phyloP scores from a whole-genome alignment of 169 alveolate species.

The Cryptosporidium ryanae region DNA sequence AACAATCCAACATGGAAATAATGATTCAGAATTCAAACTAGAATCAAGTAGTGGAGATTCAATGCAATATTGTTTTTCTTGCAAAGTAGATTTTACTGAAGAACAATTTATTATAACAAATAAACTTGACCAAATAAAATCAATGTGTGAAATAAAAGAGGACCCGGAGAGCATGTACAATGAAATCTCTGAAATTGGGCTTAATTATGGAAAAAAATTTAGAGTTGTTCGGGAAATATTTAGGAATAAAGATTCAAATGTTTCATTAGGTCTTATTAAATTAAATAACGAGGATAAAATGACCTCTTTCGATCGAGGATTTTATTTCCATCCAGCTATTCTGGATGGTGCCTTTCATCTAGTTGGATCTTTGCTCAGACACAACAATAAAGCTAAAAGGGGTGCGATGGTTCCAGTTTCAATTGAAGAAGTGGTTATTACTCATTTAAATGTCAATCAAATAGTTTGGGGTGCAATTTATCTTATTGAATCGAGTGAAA shows the following conservation, averaged over 20 bases:
- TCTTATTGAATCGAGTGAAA: conserved; percentile 7
- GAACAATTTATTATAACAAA: conserved; percentile 12
- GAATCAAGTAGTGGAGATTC: not conserved
- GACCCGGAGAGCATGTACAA: conserved; percentile 55
- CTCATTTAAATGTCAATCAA: conserved; percentile 28
- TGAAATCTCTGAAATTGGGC: conserved; percentile 73
- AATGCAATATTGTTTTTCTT: conserved; percentile 37
- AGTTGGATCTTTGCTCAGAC: conserved; percentile 65
- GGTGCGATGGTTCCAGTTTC: conserved; percentile 81
- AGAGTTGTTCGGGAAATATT: conserved; percentile 73
- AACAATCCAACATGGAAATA: conserved; percentile 5
- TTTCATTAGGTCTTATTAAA: conserved; percentile 74
- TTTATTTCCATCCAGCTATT: conserved; percentile 80
- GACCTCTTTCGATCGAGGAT: conserved; percentile 77
- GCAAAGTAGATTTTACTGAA: conserved; percentile 33
- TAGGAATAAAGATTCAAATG: conserved; percentile 64
- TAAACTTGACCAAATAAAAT: conserved; percentile 9
- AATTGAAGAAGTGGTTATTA: conserved; percentile 73
- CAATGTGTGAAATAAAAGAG: not conserved
- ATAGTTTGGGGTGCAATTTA: conserved; percentile 75
- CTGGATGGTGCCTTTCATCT: conserved; percentile 82
- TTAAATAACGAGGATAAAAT: conserved; percentile 72
- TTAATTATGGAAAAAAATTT: conserved; percentile 81
- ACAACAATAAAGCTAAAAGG: not conserved
- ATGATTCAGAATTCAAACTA: not conserved